These are phyloP conservation scores for Fraxinus xanthoxyloides DNA, from an alignment of 305 asterid genomes.

Conservation along the genomic window DNA sequence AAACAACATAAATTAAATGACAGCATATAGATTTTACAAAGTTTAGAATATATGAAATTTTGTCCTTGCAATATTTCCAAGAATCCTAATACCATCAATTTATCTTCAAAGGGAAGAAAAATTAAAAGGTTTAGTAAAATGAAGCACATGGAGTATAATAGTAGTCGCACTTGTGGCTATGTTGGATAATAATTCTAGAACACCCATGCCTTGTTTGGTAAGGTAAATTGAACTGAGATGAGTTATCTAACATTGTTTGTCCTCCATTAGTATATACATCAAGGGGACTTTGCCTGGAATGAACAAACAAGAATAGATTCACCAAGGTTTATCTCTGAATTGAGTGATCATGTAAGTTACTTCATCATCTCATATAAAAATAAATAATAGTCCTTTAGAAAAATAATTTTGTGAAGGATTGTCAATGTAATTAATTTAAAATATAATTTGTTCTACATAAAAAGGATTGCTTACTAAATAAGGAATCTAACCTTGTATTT, in stretches of 20 bases:
- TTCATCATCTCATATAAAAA: too few relatives aligned
- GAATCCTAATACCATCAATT: not conserved
- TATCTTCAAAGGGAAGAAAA: not conserved
- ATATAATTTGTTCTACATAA: not conserved
- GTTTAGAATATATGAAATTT: not conserved
- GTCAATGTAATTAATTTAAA: too few relatives aligned
- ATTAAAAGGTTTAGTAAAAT: not conserved
- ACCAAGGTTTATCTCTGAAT: not conserved
- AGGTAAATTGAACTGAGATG: not conserved
- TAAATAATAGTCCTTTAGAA: too few relatives aligned
- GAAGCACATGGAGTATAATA: not conserved
- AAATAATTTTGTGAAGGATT: too few relatives aligned
- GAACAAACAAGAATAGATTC: not conserved
- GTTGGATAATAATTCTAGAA: not conserved
- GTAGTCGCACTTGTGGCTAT: not conserved
- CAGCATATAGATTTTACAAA: not conserved
- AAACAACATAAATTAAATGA: not conserved
- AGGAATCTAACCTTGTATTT: not conserved
- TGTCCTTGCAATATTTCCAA: not conserved
- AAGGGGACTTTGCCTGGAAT: not conserved
- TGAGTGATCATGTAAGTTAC: too few relatives aligned
- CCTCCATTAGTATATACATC: not conserved
- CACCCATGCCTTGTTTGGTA: not conserved
- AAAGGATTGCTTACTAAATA: not conserved
- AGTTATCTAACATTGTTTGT: not conserved